A percentile compares a stretch with the other conserved stretches of the same genome.
These are phyloP conservation scores for Haberlea rhodopensis DNA, from an alignment of 257 asterid genomes.

Conservation along the genomic window DNA sequence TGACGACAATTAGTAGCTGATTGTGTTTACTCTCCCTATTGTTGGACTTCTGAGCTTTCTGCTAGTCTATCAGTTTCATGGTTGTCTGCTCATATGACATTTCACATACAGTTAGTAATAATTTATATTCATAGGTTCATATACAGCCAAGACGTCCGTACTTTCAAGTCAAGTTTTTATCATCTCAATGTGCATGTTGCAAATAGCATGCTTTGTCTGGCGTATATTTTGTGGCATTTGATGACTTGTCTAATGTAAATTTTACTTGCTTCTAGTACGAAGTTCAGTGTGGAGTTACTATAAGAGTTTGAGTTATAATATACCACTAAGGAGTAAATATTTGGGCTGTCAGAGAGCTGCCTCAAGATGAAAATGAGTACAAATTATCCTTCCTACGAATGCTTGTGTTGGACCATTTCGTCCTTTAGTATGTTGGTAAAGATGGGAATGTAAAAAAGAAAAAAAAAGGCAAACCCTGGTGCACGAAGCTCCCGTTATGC, in stretches of 20 bases:
- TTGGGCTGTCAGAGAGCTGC: conserved; percentile 4
- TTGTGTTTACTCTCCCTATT: not conserved
- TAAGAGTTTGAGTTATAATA: conserved; percentile 6
- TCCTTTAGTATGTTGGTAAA: no score
- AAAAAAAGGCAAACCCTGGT: no score
- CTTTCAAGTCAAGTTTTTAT: not conserved
- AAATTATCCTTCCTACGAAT: conserved; percentile 4
- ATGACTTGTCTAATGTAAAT: no score
- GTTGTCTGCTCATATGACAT: not conserved
- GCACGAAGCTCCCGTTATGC: no score
- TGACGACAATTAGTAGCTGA: no score
- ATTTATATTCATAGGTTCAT: not conserved
- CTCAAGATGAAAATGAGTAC: not conserved
- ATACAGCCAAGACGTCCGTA: not conserved
- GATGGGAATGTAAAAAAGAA: no score
- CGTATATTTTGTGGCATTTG: no score
- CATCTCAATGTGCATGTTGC: no score
- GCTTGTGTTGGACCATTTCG: no score
- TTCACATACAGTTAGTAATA: not conserved
- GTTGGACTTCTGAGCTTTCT: not conserved
- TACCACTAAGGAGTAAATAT: conserved; percentile 3
- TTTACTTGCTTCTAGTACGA: not conserved
- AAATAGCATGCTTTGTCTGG: no score
- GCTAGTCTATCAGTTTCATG: not conserved
- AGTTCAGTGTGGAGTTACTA: not conserved